A percentile compares a stretch with the other conserved stretches of the same genome.
Evolutionary conservation across 257 asterid genomes (phyloP).

Genomic region (Petunia axillaris): DNA sequence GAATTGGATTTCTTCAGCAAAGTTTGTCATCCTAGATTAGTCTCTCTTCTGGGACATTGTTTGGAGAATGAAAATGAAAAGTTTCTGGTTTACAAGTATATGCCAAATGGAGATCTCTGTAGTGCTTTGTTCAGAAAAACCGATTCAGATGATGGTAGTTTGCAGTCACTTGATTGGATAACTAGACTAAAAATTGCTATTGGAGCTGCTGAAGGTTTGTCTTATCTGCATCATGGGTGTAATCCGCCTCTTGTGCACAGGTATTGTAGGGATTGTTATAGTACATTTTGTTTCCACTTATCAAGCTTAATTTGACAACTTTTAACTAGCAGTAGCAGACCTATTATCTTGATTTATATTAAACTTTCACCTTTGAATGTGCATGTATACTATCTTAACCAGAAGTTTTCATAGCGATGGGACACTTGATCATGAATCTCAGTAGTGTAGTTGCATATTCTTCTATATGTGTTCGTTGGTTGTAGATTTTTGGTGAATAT

Average conservation of each 20-base stretch:
- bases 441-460: no score
- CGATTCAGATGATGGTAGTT: slow-evolving; percentile 51
- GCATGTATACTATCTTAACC: no score
- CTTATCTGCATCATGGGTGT: slow-evolving; percentile 88
- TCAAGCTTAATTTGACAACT: no score
- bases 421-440: no score
- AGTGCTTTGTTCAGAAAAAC: slow-evolving; percentile 80
- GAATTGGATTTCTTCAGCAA: slow-evolving; percentile 76
- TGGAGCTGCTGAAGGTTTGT: slow-evolving; percentile 90
- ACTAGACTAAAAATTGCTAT: slow-evolving; percentile 90
- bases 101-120: slow-evolving; percentile 86
- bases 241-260: slow-evolving; percentile 92
- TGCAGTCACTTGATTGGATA: slow-evolving; percentile 95
- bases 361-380: no score
- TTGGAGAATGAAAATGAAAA: slow-evolving; percentile 86
- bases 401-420: no score
- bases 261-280: slow-evolving; percentile 42
- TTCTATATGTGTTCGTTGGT: no score
- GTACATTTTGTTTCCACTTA: slow-evolving; percentile 23
- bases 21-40: slow-evolving; percentile 76
- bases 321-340: no score
- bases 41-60: slow-evolving; percentile 87
- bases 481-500: no score
- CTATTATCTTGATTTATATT: no score
- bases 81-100: slow-evolving; percentile 75